Base-by-base conservation (phyloP, 768 basidiomycete genomes). In the Tricholoma flavovirens region DNA sequence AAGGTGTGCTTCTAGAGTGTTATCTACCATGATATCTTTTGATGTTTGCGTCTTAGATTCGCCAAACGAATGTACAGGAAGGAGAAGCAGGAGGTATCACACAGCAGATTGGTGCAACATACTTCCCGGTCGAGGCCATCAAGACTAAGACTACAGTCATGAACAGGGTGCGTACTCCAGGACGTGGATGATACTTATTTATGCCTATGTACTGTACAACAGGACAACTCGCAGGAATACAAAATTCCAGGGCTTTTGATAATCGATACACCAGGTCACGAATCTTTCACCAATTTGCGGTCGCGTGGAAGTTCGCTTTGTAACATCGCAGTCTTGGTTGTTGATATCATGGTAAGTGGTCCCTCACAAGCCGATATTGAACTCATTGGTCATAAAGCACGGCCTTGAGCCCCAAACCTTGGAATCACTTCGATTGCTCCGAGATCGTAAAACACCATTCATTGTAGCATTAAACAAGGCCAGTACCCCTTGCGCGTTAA, bases 31-130 rank as follows among this genome's bases (percentile, higher is more conserved):
- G 40, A 35, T 22, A 35, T 26, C 54, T 54, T 26, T 45, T 53
- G 32, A 52, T 43, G 45, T 36, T 54, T 29, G 54, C 54, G 22
- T 17, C 35, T 53, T 61, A 97, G 93, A 99, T 99, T 69, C 94
- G 97, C 62, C 96, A 98, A 87, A 98, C 96, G 4, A 98, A 98
- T 62, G 97, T 99, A 19, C 95, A 98, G 73, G 97, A 98, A 69
- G 97, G 97, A 54, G 97, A 99, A 82, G 97, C 97, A 2, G 97
- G 97, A 62, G 97, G 97, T 75, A 99, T 99, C 71, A 99, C 97
- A 0, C 97, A 98, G 71, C 97, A 99, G 71, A 99, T 99, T 62
- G 97, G 97, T 78, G 97, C 97, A 19, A 98, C 97, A 0, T 99
- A 95, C 77, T 98, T 99, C 84, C 97, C 97, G 33, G 87, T 89